Conservation (phyloP, 192 early-diverging fungal species). For the Entophlyctis luteolus region DNA sequence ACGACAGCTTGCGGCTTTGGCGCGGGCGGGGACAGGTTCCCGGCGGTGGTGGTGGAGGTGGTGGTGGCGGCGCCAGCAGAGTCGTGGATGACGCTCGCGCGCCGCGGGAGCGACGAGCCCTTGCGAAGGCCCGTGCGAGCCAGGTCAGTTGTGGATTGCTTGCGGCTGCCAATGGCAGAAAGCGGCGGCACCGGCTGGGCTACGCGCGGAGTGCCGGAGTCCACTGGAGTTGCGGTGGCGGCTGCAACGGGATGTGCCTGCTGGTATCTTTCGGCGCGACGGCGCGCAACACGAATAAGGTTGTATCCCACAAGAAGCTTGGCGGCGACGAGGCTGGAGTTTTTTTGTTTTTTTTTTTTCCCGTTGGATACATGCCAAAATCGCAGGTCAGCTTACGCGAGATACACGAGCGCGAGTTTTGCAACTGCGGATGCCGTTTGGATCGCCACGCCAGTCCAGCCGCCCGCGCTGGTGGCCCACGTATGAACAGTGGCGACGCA, state of each 20-base stretch:
- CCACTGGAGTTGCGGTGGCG: neutral
- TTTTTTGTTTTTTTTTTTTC: too few relatives aligned
- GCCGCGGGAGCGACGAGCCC: neutral
- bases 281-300: conserved; percentile 65
- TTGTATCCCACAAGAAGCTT: conserved; percentile 76
- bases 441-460: neutral
- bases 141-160: too few relatives aligned
- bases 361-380: too few relatives aligned
- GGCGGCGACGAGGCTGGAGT: conserved; percentile 54
- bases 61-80: neutral
- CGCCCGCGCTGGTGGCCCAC: neutral
- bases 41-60: neutral
- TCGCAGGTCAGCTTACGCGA: neutral
- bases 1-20: neutral
- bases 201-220: neutral
- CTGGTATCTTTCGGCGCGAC: conserved; percentile 1
- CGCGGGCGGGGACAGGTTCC: neutral
- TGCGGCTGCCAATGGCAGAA: neutral
- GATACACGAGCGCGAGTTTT: neutral
- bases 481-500: neutral
- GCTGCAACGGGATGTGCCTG: neutral
- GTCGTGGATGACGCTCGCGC: neutral
- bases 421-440: neutral
- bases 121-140: too few relatives aligned
- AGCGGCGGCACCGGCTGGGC: neutral